Evolutionary conservation across 495 filamentous ascomycete species (phyloP).

Genomic region (Hypoxylon intermedium): DNA sequence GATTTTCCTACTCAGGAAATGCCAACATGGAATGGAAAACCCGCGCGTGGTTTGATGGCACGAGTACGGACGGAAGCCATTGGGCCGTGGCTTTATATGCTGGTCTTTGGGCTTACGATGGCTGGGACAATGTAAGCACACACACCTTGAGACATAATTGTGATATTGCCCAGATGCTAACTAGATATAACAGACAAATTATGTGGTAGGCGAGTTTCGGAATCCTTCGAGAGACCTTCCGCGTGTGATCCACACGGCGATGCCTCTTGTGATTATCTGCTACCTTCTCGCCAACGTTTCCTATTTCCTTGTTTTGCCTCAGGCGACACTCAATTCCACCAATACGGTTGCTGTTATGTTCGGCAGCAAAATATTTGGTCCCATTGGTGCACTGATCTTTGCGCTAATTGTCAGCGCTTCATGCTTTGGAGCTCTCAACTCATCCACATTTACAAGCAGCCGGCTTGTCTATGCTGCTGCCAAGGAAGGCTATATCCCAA

Average conservation of each 20-base stretch:
- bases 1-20: slow-evolving; percentile 74
- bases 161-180: slow-evolving; percentile 13
- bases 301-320: slow-evolving; percentile 95
- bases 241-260: slow-evolving; percentile 93
- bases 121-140: slow-evolving; percentile 92
- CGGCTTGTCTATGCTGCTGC: slow-evolving; percentile 93
- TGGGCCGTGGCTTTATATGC: slow-evolving; percentile 95
- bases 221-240: slow-evolving; percentile 90
- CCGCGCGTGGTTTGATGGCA: slow-evolving; percentile 86
- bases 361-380: slow-evolving; percentile 86
- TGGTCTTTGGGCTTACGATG: slow-evolving; percentile 96
- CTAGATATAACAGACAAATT: slow-evolving; percentile 75
- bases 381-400: slow-evolving; percentile 79
- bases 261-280: slow-evolving; percentile 89
- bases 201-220: slow-evolving; percentile 94
- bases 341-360: slow-evolving; percentile 97
- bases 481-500: slow-evolving; percentile 92
- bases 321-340: slow-evolving; percentile 75
- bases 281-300: slow-evolving; percentile 91
- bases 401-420: slow-evolving; percentile 87
- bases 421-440: slow-evolving; percentile 92
- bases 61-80: slow-evolving; percentile 74
- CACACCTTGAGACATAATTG: background rate
- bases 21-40: slow-evolving; percentile 89
- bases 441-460: slow-evolving; percentile 90